Conservation (phyloP, 192 early-diverging fungal genomes). For the Fimicolochytrium jonesii region DNA sequence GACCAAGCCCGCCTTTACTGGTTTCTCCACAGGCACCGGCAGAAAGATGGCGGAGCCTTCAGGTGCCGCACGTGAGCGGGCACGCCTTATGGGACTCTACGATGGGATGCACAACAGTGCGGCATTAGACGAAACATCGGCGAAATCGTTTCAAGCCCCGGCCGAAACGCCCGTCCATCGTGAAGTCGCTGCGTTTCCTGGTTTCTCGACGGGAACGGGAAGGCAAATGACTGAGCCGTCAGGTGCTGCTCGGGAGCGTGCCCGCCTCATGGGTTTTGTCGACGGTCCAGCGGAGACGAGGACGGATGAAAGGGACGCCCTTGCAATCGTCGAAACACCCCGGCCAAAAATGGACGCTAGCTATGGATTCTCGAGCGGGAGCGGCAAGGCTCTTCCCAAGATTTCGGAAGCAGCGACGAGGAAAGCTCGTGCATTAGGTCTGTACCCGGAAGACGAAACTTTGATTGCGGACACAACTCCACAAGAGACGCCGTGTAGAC, state of each 20-base stretch:
- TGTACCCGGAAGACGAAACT: too few relatives aligned
- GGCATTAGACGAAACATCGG: neutral
- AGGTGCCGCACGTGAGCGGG: neutral
- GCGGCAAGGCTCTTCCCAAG: neutral
- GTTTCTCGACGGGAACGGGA: neutral
- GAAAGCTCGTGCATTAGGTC: neutral
- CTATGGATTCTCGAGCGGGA: neutral
- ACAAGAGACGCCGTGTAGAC: neutral
- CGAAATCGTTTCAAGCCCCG: neutral
- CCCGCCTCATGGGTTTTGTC: neutral
- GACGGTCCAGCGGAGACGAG: neutral
- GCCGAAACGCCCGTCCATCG: neutral
- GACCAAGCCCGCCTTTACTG: neutral
- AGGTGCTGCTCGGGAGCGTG: neutral
- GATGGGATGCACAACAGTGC: neutral
- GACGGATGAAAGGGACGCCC: neutral
- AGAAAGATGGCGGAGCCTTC: neutral
- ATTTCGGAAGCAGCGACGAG: neutral
- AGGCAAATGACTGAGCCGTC: neutral
- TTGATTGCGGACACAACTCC: neutral
- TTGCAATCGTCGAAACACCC: neutral
- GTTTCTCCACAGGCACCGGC: slow-evolving; percentile 13
- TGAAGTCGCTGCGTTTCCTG: neutral
- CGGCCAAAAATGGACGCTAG: slow-evolving; percentile 1
- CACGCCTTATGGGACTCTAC: neutral